These are phyloP conservation scores for Melastoma candidum DNA, from an alignment of 441 rosid species.

Conservation along the genomic window DNA sequence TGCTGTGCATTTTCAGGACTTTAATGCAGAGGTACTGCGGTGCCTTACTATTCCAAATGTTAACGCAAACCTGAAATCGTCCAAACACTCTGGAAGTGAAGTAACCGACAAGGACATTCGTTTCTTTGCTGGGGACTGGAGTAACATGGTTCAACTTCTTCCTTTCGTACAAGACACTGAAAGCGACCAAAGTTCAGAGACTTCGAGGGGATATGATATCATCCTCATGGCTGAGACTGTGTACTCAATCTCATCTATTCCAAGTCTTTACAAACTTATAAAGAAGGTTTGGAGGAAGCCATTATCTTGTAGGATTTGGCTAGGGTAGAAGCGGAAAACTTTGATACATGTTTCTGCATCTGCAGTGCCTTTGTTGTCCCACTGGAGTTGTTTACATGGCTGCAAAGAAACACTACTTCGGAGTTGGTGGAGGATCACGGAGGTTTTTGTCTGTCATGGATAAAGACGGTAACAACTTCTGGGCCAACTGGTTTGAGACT, in stretches of 20 bases:
- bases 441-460: constrained; percentile 70
- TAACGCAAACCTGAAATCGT: constrained; percentile 38
- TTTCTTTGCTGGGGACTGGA: constrained; percentile 90
- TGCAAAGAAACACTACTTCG: constrained; percentile 90
- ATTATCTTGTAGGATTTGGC: not conserved
- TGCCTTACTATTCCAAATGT: constrained; percentile 79
- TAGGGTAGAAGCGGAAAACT: not conserved
- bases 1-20: constrained; percentile 73
- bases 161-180: constrained; percentile 29
- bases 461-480: constrained; percentile 50
- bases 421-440: constrained; percentile 93
- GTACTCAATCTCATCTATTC: constrained; percentile 47
- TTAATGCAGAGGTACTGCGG: constrained; percentile 74
- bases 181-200: constrained; percentile 17
- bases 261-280: constrained; percentile 53
- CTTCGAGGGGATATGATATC: constrained; percentile 51
- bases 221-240: constrained; percentile 85
- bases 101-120: constrained; percentile 25
- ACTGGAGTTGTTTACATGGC: constrained; percentile 74
- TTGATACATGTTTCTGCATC: not conserved
- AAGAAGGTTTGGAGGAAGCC: constrained; percentile 44
- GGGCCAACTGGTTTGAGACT: not conserved
- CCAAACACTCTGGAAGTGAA: constrained; percentile 13
- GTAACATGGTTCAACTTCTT: constrained; percentile 57
- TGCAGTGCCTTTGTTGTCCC: constrained; percentile 50